Conservation (phyloP, 2,329 filamentous ascomycete genomes). For the Ilyonectria mors-panacis region DNA sequence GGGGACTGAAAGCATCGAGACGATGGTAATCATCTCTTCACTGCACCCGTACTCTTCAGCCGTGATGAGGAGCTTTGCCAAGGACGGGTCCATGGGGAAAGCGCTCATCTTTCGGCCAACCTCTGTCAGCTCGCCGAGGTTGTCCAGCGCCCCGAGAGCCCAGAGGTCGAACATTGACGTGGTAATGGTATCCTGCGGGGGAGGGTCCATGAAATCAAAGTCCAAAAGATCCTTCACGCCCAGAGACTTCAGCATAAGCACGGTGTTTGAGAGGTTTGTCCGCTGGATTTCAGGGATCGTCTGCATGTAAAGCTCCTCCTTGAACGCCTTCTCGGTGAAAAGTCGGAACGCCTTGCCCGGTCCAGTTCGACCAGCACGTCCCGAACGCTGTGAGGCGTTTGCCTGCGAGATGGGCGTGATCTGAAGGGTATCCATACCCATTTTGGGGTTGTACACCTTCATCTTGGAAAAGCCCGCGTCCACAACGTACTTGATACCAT, state of each 20-base stretch:
- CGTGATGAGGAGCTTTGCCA: conserved; percentile 95
- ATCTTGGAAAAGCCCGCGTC: conserved; percentile 97
- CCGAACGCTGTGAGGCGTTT: conserved; percentile 93
- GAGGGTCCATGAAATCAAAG: conserved; percentile 99
- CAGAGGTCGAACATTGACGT: conserved; percentile 98
- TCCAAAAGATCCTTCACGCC: conserved; percentile 95
- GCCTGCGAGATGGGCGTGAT: conserved; percentile 98
- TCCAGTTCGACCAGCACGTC: conserved; percentile 92
- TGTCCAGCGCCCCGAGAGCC: conserved; percentile 94
- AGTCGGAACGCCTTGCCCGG: conserved; percentile 96
- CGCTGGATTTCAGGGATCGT: conserved; percentile 98
- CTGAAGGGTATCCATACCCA: conserved; percentile 99
- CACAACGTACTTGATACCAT: conserved; percentile 99
- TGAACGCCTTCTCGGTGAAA: conserved; percentile 94
- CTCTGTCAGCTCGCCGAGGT: conserved; percentile 90
- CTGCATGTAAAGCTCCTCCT: conserved; percentile 95
- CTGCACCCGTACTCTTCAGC: conserved; percentile 91
- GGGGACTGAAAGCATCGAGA: conserved; percentile 97
- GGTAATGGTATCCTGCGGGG: conserved; percentile 96
- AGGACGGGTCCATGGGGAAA: conserved; percentile 97
- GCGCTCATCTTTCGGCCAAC: conserved; percentile 95
- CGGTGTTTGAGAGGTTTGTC: conserved; percentile 95
- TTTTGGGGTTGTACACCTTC: conserved; percentile 98
- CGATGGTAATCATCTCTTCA: conserved; percentile 98
- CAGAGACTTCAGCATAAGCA: conserved; percentile 92